phyloP scores from a whole-genome alignment of 1,284 basidiomycete species.

The Heterobasidion parviporum region DNA sequence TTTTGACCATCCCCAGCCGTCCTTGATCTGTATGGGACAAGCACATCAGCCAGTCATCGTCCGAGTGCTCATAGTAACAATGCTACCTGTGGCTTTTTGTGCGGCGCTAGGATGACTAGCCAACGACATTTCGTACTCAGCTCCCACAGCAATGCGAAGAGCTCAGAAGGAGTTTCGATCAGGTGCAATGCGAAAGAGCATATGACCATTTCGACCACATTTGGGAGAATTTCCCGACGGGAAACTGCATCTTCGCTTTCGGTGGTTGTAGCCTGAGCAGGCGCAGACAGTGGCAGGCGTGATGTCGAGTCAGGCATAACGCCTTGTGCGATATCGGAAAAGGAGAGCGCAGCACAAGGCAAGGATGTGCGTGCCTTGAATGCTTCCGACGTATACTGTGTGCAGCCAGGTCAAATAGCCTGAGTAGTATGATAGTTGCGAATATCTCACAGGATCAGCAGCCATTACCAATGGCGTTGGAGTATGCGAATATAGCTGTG shows the following conservation, averaged over 20 bases:
- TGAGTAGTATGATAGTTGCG: background rate
- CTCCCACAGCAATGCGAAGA: conserved; percentile 59
- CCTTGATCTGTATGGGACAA: conserved; percentile 44
- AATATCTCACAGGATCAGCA: conserved; percentile 30
- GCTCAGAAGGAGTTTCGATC: conserved; percentile 48
- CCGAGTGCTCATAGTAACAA: background rate
- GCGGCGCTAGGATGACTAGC: conserved; percentile 63
- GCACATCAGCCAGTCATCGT: background rate
- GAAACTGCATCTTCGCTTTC: background rate
- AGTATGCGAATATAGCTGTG: conserved; percentile 10
- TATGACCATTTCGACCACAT: conserved; percentile 48
- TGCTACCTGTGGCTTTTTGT: conserved; percentile 65
- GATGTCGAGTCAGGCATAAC: conserved; percentile 23
- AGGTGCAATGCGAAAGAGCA: conserved; percentile 72
- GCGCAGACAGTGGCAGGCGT: conserved; percentile 5
- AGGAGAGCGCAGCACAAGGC: conserved; percentile 40
- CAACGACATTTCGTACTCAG: conserved; percentile 52
- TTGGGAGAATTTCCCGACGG: background rate
- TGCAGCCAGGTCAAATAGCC: background rate
- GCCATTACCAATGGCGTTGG: conserved; percentile 18
- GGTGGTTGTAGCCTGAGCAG: background rate
- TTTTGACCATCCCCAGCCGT: conserved; percentile 66
- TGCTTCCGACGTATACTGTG: conserved; percentile 44
- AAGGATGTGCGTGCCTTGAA: conserved; percentile 38
- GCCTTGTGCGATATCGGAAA: conserved; percentile 44